Evolutionary conservation across 345 rosid species (phyloP).

Genomic region (Linum usitatissimum): DNA sequence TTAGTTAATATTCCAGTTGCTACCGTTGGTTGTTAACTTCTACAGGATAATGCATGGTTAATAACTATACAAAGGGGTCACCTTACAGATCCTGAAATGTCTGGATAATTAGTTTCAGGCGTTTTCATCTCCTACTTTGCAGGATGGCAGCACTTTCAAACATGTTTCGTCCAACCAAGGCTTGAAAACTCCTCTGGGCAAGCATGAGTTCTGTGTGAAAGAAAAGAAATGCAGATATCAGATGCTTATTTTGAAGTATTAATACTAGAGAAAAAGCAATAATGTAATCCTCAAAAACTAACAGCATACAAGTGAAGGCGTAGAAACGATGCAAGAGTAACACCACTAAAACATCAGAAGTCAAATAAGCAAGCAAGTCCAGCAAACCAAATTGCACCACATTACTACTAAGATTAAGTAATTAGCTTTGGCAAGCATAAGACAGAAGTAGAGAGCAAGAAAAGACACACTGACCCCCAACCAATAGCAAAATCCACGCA

Average conservation of each 20-base stretch:
- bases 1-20: neutral
- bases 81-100: conserved; percentile 1
- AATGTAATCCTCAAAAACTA: neutral
- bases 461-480: conserved; percentile 37
- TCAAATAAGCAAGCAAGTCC: neutral
- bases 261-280: neutral
- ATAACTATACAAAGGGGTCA: neutral
- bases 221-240: neutral
- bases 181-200: conserved; percentile 32
- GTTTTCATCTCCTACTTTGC: neutral
- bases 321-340: no score
- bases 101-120: neutral
- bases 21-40: neutral
- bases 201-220: conserved; percentile 31
- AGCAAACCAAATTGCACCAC: neutral
- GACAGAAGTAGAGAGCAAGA: neutral
- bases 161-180: conserved; percentile 43
- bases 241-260: neutral
- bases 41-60: neutral
- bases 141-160: conserved; percentile 20
- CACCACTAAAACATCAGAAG: neutral
- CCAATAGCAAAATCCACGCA: conserved; percentile 77
- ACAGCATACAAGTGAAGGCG: no score
- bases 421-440: neutral
- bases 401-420: no score